These are phyloP conservation scores for Galerina marginata DNA, from an alignment of 768 basidiomycete genomes.

Conservation along the genomic window DNA sequence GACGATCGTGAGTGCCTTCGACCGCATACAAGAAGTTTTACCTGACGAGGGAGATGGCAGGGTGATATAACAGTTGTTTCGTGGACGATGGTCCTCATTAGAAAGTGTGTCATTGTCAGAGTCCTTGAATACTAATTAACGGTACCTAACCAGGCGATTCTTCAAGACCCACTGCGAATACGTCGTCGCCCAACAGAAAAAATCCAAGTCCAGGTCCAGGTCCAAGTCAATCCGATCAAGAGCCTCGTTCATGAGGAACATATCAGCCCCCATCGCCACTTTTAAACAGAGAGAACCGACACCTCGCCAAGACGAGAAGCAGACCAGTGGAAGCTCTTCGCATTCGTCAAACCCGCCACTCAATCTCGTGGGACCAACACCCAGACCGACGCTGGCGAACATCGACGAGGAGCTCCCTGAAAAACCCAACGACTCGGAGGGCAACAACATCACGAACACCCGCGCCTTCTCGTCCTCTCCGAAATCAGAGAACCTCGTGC, in stretches of 20 bases:
- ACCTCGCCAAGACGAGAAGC: constrained; percentile 21
- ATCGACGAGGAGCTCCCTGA: background rate
- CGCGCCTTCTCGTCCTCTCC: constrained; percentile 26
- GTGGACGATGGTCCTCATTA: constrained; percentile 71
- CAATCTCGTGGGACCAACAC: background rate
- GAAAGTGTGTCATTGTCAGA: constrained; percentile 44
- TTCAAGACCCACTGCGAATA: constrained; percentile 50
- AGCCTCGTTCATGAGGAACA: constrained; percentile 35
- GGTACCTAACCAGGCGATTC: constrained; percentile 51
- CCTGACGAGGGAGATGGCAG: constrained; percentile 22
- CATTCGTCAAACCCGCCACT: no score
- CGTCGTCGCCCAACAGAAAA: constrained; percentile 31
- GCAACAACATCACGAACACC: background rate
- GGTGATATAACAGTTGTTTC: constrained; percentile 58
- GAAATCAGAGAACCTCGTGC: constrained; percentile 11
- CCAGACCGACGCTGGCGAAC: background rate
- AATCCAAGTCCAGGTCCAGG: background rate
- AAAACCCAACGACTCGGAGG: background rate
- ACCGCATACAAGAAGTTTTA: background rate
- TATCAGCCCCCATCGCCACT: constrained; percentile 36
- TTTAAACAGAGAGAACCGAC: constrained; percentile 23
- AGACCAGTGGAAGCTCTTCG: no score
- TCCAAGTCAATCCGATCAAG: constrained; percentile 24
- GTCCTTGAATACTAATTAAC: background rate
- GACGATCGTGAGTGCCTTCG: constrained; percentile 43